Evolutionary conservation across 1,284 basidiomycete genomes (phyloP).

Genomic region (Boletellus dicymbophilus): DNA sequence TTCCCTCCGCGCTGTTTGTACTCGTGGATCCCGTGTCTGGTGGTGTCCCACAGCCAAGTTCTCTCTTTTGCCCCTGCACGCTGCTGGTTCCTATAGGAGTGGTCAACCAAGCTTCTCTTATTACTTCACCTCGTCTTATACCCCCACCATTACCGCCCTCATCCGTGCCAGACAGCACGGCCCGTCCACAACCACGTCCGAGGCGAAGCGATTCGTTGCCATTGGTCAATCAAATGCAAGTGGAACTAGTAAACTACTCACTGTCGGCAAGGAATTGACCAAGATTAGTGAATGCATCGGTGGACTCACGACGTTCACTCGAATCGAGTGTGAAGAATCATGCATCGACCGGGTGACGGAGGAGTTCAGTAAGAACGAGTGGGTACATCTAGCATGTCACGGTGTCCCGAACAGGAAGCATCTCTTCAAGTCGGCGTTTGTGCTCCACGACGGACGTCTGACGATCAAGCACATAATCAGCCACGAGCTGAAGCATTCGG

Average conservation of each 20-base stretch:
- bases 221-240: constrained; percentile 11
- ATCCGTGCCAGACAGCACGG: constrained; percentile 12
- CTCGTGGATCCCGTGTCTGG: constrained; percentile 33
- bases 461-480: constrained; percentile 24
- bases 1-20: constrained; percentile 10
- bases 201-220: not conserved
- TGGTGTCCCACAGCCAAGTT: constrained; percentile 39
- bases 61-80: constrained; percentile 16
- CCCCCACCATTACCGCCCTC: constrained; percentile 31
- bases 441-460: constrained; percentile 18
- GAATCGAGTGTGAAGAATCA: not conserved
- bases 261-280: not conserved
- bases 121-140: constrained; percentile 36
- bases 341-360: not conserved
- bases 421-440: constrained; percentile 15
- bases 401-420: constrained; percentile 1
- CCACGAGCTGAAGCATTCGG: constrained; percentile 21
- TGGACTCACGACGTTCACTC: not conserved
- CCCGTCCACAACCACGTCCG: no score
- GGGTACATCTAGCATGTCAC: constrained; percentile 24
- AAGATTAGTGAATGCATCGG: not conserved
- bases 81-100: constrained; percentile 25
- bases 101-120: constrained; percentile 19
- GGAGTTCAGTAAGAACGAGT: constrained; percentile 8
- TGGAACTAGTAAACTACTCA: not conserved